A percentile compares a stretch with the other conserved stretches of the same genome.
Evolutionary conservation across 2,329 filamentous ascomycete genomes (phyloP).

Genomic region (Curvularia spicifera): DNA sequence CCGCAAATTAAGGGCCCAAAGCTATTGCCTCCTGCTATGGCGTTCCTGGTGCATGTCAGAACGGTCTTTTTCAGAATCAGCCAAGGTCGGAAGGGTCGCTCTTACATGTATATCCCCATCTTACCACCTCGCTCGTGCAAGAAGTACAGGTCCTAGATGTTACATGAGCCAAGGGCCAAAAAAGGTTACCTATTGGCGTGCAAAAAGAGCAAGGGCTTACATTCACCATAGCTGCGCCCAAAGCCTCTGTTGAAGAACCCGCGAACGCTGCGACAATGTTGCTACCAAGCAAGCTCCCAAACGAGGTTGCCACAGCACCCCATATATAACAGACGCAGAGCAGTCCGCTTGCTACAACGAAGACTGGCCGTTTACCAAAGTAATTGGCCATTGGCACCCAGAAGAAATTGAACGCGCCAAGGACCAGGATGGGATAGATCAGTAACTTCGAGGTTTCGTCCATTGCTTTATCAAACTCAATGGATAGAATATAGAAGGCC

Average conservation of each 20-base stretch:
- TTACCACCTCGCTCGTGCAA: slow-evolving; percentile 46
- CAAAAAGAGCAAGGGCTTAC: slow-evolving; percentile 11
- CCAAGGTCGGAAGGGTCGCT: slow-evolving; percentile 1
- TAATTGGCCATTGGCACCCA: slow-evolving; percentile 59
- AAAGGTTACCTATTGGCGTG: no score
- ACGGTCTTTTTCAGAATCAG: not conserved
- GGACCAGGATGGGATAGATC: slow-evolving; percentile 54
- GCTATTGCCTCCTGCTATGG: slow-evolving; percentile 49
- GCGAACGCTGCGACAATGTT: slow-evolving; percentile 56
- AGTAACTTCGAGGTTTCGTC: slow-evolving; percentile 53
- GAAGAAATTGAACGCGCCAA: slow-evolving; percentile 61
- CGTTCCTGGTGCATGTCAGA: slow-evolving; percentile 26
- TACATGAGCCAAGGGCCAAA: not conserved
- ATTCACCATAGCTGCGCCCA: slow-evolving; percentile 52
- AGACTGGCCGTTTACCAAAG: slow-evolving; percentile 57
- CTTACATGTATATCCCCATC: slow-evolving; percentile 47
- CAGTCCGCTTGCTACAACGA: slow-evolving; percentile 54
- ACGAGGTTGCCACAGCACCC: slow-evolving; percentile 53
- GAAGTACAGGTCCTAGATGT: slow-evolving; percentile 33
- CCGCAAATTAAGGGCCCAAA: slow-evolving; percentile 51
- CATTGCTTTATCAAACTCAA: slow-evolving; percentile 56
- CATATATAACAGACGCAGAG: slow-evolving; percentile 56
- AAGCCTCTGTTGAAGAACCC: slow-evolving; percentile 54
- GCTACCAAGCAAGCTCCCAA: slow-evolving; percentile 54
- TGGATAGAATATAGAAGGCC: slow-evolving; percentile 52